These are phyloP conservation scores for Panicum hallii DNA, from an alignment of 202 grass and related monocot species.

Conservation along the genomic window DNA sequence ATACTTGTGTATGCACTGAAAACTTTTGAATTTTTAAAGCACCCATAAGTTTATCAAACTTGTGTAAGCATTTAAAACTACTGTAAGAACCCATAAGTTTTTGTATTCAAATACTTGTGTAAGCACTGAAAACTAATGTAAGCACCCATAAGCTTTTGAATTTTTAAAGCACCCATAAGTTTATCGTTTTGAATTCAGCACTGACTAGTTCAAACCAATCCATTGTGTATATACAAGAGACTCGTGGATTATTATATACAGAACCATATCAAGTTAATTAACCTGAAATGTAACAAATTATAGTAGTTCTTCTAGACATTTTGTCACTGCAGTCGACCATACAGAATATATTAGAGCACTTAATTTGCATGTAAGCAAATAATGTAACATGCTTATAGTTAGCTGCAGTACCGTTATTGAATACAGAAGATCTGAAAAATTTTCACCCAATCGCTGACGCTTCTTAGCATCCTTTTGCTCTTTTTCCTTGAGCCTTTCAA, in stretches of 20 bases:
- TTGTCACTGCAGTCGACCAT: neutral
- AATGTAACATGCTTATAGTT: slow-evolving; percentile 5
- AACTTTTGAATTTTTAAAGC: too few relatives aligned
- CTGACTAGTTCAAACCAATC: slow-evolving; percentile 18
- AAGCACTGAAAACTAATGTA: neutral
- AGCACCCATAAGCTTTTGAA: neutral
- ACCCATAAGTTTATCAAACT: too few relatives aligned
- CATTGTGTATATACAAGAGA: neutral
- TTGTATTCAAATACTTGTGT: too few relatives aligned
- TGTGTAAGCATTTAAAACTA: too few relatives aligned
- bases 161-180: slow-evolving; percentile 1
- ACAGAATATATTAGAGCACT: neutral
- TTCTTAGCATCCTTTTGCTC: slow-evolving; percentile 90
- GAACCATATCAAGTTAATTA: neutral
- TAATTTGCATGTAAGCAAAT: slow-evolving; percentile 22
- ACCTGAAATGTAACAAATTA: neutral
- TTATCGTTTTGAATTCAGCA: neutral
- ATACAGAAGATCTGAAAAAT: slow-evolving; percentile 89
- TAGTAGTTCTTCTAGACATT: neutral
- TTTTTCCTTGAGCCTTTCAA: slow-evolving; percentile 90
- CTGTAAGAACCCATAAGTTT: too few relatives aligned
- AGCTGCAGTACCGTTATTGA: slow-evolving; percentile 75
- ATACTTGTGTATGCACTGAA: too few relatives aligned
- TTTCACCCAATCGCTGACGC: slow-evolving; percentile 80
- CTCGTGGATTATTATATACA: neutral